Evolutionary conservation across 768 basidiomycete genomes (phyloP).

Genomic region (Wakefieldia striispora): DNA sequence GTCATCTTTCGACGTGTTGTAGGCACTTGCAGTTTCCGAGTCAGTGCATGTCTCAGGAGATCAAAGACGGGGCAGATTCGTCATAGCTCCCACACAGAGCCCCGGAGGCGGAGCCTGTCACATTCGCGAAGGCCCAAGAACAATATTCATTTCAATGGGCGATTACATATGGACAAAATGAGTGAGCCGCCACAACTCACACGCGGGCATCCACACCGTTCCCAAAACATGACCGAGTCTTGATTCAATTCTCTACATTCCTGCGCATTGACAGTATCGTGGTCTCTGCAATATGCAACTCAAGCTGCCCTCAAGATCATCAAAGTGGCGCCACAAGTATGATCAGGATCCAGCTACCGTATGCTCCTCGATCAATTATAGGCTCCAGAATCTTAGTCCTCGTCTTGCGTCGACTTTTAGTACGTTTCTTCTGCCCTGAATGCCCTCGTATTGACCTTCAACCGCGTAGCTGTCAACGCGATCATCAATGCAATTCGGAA

Average conservation of each 20-base stretch:
- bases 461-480: slow-evolving; percentile 44
- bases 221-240: neutral
- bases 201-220: slow-evolving; percentile 14
- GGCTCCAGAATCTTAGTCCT: slow-evolving; percentile 27
- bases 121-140: neutral
- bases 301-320: slow-evolving; percentile 18
- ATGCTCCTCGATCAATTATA: slow-evolving; percentile 22
- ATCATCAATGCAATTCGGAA: slow-evolving; percentile 47
- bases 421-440: slow-evolving; percentile 6
- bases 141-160: too few species aligned
- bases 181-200: slow-evolving; percentile 4
- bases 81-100: too few species aligned
- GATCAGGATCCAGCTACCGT: slow-evolving; percentile 30
- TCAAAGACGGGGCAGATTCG: too few species aligned
- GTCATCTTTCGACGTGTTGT: too few species aligned
- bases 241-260: too few species aligned
- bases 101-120: too few species aligned
- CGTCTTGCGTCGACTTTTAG: slow-evolving; percentile 30
- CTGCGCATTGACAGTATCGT: too few species aligned
- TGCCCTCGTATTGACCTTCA: neutral
- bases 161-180: too few species aligned
- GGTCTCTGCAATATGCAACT: slow-evolving; percentile 21
- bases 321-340: slow-evolving; percentile 26
- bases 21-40: too few species aligned
- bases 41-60: too few species aligned